Evolutionary conservation across 176 grass and related monocot species (phyloP).

Genomic region (Luzula sylvatica): DNA sequence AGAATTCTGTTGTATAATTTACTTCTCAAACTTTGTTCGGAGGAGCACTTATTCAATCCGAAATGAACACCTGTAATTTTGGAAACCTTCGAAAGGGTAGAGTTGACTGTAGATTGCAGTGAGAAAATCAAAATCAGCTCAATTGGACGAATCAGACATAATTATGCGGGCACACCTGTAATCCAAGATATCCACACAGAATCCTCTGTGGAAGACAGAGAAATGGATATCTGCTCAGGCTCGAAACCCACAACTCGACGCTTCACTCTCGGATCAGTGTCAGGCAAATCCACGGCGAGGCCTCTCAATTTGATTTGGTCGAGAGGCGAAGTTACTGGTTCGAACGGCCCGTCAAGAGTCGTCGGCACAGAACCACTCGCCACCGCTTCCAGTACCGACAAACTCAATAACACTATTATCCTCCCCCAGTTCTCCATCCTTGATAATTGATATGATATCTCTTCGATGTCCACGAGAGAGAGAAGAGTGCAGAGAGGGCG

Average conservation of each 20-base stretch:
- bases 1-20: too few relatives aligned
- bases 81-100: constrained; percentile 68
- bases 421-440: background rate
- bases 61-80: too few relatives aligned
- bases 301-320: constrained; percentile 24
- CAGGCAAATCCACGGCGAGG: constrained; percentile 56
- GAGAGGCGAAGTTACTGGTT: constrained; percentile 40
- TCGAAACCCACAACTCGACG: constrained; percentile 40
- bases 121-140: background rate
- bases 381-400: background rate
- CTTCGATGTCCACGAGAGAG: background rate
- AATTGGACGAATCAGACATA: too few relatives aligned
- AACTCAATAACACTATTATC: background rate
- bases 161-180: constrained; percentile 27
- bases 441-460: too few relatives aligned
- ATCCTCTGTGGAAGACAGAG: constrained; percentile 48
- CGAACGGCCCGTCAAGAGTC: constrained; percentile 38
- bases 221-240: constrained; percentile 71
- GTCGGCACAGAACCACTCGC: constrained; percentile 28
- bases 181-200: constrained; percentile 89
- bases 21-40: too few relatives aligned
- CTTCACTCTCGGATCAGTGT: constrained; percentile 47
- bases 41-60: too few relatives aligned
- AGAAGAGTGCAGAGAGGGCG: too few relatives aligned
- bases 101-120: constrained; percentile 77